Conservation (phyloP, 1,139 yeast species). For the Scheffersomyces stambukii region DNA sequence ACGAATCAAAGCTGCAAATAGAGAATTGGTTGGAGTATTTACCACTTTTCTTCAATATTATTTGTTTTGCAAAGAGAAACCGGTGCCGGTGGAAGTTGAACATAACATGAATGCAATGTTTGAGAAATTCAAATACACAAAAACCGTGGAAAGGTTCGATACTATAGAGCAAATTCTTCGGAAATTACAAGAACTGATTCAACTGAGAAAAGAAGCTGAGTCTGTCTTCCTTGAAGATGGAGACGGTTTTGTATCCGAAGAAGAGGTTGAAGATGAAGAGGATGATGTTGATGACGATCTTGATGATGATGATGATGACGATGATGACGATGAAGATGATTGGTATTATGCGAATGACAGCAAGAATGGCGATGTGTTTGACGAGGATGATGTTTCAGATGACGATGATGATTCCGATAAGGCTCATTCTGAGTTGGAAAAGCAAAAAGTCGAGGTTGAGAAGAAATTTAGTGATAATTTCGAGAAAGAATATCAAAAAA, state of each 20-base stretch:
- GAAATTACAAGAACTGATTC: constrained; percentile 28
- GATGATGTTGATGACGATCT: constrained; percentile 15
- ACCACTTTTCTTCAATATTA: constrained; percentile 72
- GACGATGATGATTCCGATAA: constrained; percentile 11
- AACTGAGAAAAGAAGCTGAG: constrained; percentile 14
- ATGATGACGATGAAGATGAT: constrained; percentile 17
- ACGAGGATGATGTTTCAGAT: constrained; percentile 13
- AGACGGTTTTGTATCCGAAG: constrained; percentile 11
- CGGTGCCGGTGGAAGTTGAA: constrained; percentile 63
- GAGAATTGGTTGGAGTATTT: constrained; percentile 39
- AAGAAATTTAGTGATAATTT: constrained; percentile 45
- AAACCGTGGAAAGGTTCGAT: constrained; percentile 32
- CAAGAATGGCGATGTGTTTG: constrained; percentile 14
- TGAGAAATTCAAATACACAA: constrained; percentile 16
- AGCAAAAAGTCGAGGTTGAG: constrained; percentile 29
- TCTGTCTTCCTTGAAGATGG: constrained; percentile 14
- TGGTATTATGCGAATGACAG: constrained; percentile 8
- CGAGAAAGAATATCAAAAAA: constrained; percentile 49
- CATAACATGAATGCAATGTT: constrained; percentile 49
- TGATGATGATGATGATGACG: constrained; percentile 15
- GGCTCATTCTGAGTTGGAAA: constrained; percentile 11
- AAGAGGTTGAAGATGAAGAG: constrained; percentile 15
- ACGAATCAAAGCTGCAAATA: constrained; percentile 11
- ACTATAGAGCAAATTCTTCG: constrained; percentile 39
- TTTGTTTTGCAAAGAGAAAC: constrained; percentile 57